Percentiles rank a stretch among this genome's conserved stretches.
phyloP scores from a whole-genome alignment of 129 eudicot species.

The Kitagawia praeruptora region DNA sequence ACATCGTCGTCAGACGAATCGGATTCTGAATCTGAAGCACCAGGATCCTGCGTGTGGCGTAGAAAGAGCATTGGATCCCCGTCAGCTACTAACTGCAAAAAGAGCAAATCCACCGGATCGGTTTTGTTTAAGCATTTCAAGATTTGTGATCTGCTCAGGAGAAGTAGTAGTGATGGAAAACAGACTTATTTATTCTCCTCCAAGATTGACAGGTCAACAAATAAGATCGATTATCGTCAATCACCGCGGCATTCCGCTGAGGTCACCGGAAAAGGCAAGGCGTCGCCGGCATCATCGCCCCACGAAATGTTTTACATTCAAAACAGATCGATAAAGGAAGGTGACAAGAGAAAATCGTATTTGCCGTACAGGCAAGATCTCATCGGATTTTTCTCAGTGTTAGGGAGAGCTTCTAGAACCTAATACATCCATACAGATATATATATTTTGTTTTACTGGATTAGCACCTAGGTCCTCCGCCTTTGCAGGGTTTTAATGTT shows the following conservation, averaged over 20 bases:
- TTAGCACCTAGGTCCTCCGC: not conserved
- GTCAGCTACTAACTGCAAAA: slow-evolving; percentile 34
- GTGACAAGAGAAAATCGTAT: slow-evolving; percentile 47
- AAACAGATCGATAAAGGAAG: slow-evolving; percentile 39
- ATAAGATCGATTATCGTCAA: not conserved
- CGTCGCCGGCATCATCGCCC: slow-evolving; percentile 34
- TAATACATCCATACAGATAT: not conserved
- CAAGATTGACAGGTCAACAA: slow-evolving; percentile 6
- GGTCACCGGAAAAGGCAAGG: slow-evolving; percentile 8
- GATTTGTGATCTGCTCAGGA: slow-evolving; percentile 42
- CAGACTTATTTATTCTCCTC: slow-evolving; percentile 36
- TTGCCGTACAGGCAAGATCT: slow-evolving; percentile 59
- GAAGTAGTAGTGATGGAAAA: slow-evolving; percentile 73
- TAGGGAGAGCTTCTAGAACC: not conserved
- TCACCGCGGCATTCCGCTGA: slow-evolving; percentile 20
- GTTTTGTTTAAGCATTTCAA: slow-evolving; percentile 45
- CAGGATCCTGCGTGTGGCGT: slow-evolving; percentile 56
- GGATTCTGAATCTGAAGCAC: slow-evolving; percentile 40
- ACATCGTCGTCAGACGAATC: slow-evolving; percentile 50
- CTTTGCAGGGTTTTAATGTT: not conserved
- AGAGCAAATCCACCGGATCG: slow-evolving; percentile 68
- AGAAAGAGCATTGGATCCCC: slow-evolving; percentile 22
- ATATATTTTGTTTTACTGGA: not conserved
- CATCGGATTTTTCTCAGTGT: slow-evolving; percentile 41
- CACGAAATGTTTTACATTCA: slow-evolving; percentile 36